Base-by-base conservation (phyloP, 2,329 filamentous ascomycete species). In the Volutella citrinella region DNA sequence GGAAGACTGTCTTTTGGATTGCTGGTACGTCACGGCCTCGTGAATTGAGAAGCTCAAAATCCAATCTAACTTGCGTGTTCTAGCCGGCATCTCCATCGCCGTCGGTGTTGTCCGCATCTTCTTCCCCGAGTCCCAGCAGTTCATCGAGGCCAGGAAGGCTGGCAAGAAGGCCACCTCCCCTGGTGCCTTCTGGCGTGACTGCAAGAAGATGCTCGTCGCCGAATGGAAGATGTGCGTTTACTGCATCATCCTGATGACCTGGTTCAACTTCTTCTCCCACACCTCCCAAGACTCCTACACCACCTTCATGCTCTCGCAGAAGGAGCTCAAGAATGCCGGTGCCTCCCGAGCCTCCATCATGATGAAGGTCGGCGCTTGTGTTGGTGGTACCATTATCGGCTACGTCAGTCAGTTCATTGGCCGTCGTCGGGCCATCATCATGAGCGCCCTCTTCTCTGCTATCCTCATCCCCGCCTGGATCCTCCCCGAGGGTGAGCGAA, bases 261-360 rank as follows among this genome's bases (percentile, higher is more conserved):
- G 82, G 73, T 80, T 80, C 67, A 82, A 81, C 63, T 80, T 72
- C 59, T 88, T 86, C 65, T 84, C 81, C 31, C 86, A 91, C 66
- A 87, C 84, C 3, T 83, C 79, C 16, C 85, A 91, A 58, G 86
- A 91, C 64, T 83, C 76, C 30, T 90, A 89, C 65, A 88, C 85
- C 1, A 89, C 85, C 4, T 88, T 89, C 56, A 84, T 90, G 81
- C 69, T 82, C 23, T 73, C 72, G 5, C 74, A 87, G 49, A 89
- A 90, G 61, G 78, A 80, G 43, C 70, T 90, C 38, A 52, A 70
- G 34, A 82, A 86, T 50, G 54, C 66, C 3, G 71, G 70, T 1
- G 82, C 84, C 5, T 83, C 75, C 7, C 78, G 83, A n/a, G 84
- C 84, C 12, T 83, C 78, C n/a, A 89, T 90, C 47, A 61, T 90